Percentiles rank a stretch among this genome's conserved stretches.
Conservation (phyloP, 1,284 basidiomycete genomes). For the Dichomitus squalens region DNA sequence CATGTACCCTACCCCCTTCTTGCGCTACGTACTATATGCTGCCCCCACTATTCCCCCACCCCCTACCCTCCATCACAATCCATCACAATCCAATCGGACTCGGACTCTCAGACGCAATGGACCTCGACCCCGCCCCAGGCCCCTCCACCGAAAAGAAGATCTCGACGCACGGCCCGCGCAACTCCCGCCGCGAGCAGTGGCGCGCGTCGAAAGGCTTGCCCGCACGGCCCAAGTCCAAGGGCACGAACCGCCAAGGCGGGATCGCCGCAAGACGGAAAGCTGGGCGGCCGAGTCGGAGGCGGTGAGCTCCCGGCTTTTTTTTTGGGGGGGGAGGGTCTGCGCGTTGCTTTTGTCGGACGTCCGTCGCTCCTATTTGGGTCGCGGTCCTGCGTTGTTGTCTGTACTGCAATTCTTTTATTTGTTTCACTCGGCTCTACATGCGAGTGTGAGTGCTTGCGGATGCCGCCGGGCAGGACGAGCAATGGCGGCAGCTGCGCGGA, state of each 20-base stretch:
- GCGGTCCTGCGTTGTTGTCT: neutral
- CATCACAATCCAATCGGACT: neutral
- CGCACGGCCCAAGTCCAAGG: conserved; percentile 48
- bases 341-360: neutral
- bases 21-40: neutral
- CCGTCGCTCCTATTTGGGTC: neutral
- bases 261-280: conserved; percentile 61
- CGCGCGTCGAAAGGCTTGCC: conserved; percentile 70
- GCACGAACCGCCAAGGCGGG: conserved; percentile 69
- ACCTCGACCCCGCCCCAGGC: conserved; percentile 43
- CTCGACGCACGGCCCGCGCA: conserved; percentile 75
- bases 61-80: neutral
- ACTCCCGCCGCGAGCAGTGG: conserved; percentile 75
- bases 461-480: neutral
- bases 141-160: conserved; percentile 42
- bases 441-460: neutral
- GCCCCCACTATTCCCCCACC: neutral
- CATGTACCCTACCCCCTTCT: neutral
- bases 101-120: conserved; percentile 51
- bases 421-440: neutral
- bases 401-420: neutral
- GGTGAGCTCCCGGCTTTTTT: conserved; percentile 40
- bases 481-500: conserved; percentile 18
- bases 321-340: neutral
- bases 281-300: conserved; percentile 69